These are phyloP conservation scores for Penicillium sp. DNA, from an alignment of 2,329 filamentous ascomycete genomes.

Conservation along the genomic window DNA sequence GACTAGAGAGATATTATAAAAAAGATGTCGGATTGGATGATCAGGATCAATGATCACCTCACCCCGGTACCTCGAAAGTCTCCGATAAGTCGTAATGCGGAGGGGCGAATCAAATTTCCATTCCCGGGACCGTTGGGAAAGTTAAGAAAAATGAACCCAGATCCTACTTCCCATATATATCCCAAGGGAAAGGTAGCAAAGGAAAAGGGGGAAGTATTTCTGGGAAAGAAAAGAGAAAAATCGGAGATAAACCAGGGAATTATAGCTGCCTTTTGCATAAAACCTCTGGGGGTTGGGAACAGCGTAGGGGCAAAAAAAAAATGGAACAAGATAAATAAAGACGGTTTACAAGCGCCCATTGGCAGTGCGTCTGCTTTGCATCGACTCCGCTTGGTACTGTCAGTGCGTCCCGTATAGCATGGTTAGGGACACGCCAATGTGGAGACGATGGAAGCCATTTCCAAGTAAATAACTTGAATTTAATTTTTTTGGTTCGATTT, in stretches of 20 bases:
- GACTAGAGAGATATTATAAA: conserved; percentile 1
- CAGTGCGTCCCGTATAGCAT: conserved; percentile 23
- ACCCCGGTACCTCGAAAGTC: conserved; percentile 7
- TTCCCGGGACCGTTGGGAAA: not conserved
- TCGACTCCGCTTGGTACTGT: conserved; percentile 20
- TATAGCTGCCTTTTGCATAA: conserved; percentile 5
- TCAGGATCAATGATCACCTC: conserved; percentile 10
- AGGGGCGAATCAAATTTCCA: conserved; percentile 2
- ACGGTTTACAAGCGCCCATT: conserved; percentile 14
- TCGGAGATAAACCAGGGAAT: conserved; percentile 3
- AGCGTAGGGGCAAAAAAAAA: conserved; percentile 14
- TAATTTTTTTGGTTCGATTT: not conserved
- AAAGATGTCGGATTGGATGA: conserved; percentile 10
- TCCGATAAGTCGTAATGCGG: not conserved
- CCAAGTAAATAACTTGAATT: conserved; percentile 2
- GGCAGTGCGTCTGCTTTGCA: conserved; percentile 21
- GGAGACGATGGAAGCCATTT: conserved; percentile 9
- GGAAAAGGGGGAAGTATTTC: not conserved
- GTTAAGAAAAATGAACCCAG: not conserved
- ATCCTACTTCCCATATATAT: not conserved
- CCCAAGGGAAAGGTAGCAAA: not conserved
- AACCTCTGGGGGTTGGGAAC: not conserved
- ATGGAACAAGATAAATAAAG: conserved; percentile 22
- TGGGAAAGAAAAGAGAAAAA: not conserved
- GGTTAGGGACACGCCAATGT: conserved; percentile 16